Conservation (phyloP, 768 basidiomycete genomes). For the Chlorophyllum brunneum region DNA sequence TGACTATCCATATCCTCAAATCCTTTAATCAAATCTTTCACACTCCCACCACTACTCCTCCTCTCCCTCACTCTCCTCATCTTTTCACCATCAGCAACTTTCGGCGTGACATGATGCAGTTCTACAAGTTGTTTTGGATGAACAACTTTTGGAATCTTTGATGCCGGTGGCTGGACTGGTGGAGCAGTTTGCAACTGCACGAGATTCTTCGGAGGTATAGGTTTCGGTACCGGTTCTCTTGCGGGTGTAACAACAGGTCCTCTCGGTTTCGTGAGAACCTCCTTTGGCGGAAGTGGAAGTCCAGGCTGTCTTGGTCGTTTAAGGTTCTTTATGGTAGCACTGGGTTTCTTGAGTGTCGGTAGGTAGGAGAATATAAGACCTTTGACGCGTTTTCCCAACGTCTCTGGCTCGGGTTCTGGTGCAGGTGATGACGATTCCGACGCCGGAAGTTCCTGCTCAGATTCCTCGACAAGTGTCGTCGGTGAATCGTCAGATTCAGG, state of each 20-base stretch:
- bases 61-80: constrained; percentile 29
- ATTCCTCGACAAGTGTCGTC: constrained; percentile 9
- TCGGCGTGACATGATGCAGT: constrained; percentile 42
- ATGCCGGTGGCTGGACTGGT: constrained; percentile 29
- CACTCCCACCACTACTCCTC: constrained; percentile 64
- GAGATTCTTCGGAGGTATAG: constrained; percentile 57
- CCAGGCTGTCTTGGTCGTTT: constrained; percentile 30
- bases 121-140: constrained; percentile 50
- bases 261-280: constrained; percentile 44
- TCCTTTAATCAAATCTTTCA: constrained; percentile 64
- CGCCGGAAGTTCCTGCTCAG: background rate
- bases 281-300: constrained; percentile 54
- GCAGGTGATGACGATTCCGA: background rate
- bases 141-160: constrained; percentile 39
- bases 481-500: constrained; percentile 3
- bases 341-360: constrained; percentile 42
- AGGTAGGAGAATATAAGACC: constrained; percentile 62
- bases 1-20: constrained; percentile 47
- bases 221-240: constrained; percentile 42
- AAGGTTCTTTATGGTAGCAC: constrained; percentile 19
- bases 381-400: constrained; percentile 49
- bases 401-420: constrained; percentile 19
- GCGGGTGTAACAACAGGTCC: constrained; percentile 59
- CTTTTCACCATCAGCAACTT: constrained; percentile 17
- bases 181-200: constrained; percentile 60